Evolutionary conservation across 1,284 basidiomycete species (phyloP).

Genomic region (Ceratobasidium theobromae): DNA sequence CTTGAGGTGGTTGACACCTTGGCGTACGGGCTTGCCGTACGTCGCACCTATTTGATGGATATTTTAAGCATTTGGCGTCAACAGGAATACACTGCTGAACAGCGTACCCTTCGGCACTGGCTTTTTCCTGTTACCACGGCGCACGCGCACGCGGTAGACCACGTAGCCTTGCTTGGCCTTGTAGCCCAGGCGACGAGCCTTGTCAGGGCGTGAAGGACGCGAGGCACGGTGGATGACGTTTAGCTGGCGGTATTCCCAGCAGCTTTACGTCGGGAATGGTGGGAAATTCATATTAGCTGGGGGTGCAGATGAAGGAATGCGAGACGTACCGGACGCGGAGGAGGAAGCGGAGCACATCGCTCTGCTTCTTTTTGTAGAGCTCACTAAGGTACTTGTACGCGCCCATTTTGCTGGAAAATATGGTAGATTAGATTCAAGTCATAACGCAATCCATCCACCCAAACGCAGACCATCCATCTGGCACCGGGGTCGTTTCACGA

Average conservation of each 20-base stretch:
- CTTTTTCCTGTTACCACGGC: conserved; percentile 99
- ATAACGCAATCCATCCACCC: conserved; percentile 6
- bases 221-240: conserved; percentile 98
- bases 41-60: conserved; percentile 71
- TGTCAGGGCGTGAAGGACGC: conserved; percentile 97
- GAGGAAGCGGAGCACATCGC: conserved; percentile 97
- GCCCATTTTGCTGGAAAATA: conserved; percentile 42
- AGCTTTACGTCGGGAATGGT: too few relatives aligned
- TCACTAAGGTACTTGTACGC: conserved; percentile 98
- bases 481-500: too few relatives aligned
- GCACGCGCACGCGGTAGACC: conserved; percentile 96
- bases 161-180: conserved; percentile 99
- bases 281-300: conserved; percentile 11
- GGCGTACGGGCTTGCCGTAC: conserved; percentile 98
- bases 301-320: not conserved
- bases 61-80: conserved; percentile 33
- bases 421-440: conserved; percentile 1
- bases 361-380: conserved; percentile 95
- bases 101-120: conserved; percentile 88
- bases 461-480: too few relatives aligned
- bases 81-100: conserved; percentile 32
- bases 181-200: conserved; percentile 98
- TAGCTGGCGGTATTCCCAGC: conserved; percentile 99
- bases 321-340: conserved; percentile 85
- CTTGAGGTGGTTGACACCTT: conserved; percentile 99